Conservation (phyloP, 176 grass and related monocot genomes). For the Olyra latifolia region DNA sequence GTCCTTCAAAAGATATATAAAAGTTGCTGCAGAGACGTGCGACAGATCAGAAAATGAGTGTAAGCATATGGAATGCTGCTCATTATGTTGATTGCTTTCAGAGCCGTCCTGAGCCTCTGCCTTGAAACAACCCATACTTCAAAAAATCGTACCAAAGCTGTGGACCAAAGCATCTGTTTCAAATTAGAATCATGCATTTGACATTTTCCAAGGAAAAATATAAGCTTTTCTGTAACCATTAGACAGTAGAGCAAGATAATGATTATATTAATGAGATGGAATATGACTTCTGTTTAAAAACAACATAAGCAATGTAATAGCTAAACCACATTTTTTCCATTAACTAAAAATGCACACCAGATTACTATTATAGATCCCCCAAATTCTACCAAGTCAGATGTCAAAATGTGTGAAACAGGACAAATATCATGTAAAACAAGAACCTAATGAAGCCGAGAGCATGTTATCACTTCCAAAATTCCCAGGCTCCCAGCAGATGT, state of each 20-base stretch:
- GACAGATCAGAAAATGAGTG: constrained; percentile 88
- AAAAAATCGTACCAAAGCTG: constrained; percentile 31
- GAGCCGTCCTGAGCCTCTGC: constrained; percentile 3
- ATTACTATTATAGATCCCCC: background rate
- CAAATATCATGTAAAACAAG: constrained; percentile 12
- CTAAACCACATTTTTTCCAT: background rate
- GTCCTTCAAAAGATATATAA: constrained; percentile 83
- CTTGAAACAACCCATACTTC: constrained; percentile 44
- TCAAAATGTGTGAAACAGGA: background rate
- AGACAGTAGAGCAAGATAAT: background rate
- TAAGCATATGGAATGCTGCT: constrained; percentile 52
- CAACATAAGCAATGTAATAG: background rate
- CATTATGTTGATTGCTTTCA: constrained; percentile 30
- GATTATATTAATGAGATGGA: background rate
- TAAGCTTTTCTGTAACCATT: too few relatives aligned
- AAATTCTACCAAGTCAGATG: background rate
- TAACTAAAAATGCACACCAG: background rate
- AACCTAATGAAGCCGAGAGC: background rate
- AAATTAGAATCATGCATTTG: constrained; percentile 1
- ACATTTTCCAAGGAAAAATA: background rate
- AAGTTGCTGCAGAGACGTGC: constrained; percentile 65
- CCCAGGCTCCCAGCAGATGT: background rate
- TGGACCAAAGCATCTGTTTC: constrained; percentile 21
- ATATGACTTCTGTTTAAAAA: background rate
- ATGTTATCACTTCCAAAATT: background rate